Evolutionary conservation across 2,329 filamentous ascomycete species (phyloP), one percentile per base, ranked within the genome.

Genomic region (Coleophoma crateriformis): DNA sequence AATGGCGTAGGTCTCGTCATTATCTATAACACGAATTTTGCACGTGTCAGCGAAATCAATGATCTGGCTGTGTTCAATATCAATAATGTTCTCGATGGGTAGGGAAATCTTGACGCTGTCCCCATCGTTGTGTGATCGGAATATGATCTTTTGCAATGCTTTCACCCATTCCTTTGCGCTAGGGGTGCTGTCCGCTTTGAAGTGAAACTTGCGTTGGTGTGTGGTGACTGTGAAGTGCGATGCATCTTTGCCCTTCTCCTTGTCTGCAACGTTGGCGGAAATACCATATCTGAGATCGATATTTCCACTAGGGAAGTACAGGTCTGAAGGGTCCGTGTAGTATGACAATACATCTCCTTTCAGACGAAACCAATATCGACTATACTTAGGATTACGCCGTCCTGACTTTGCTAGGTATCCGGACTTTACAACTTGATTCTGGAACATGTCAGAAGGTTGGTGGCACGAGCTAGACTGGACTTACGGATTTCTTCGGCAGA

Each of bases 81-180:
- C 92, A 50, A 97, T 84, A 17, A 97, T 79, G 57, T 95, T 96
- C 51, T 85, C 79, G 46, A 96, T 87, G 0, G 91, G 92, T 27
- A 97, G 71, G 1, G 88, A 94, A 49, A 97, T 95, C 72, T 97
- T 97, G 66, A 99, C 89, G 63, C 91, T 96, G 64, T 96, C 91
- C 10, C 94, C 92, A 55, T 96, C 92, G 62, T 97, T 97, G 69
- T 95, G 91, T 11, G 90, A 92, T 46, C 91, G 81, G 64, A 97
- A 97, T 50, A 97, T 96, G 58, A 96, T 91, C 52, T 94, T 88
- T 64, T 96, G 92, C 22, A 99, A 74, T 47, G 88, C 84, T 68
- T 94, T 94, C 42, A 96, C 91, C 94, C 94, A 99, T 72, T 97
- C 94, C 66, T 90, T 94, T 11, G 94, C 94, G 64, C 88, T 96